Conservation (phyloP, 2,329 filamentous ascomycete species). For the Metarhizium brunneum region DNA sequence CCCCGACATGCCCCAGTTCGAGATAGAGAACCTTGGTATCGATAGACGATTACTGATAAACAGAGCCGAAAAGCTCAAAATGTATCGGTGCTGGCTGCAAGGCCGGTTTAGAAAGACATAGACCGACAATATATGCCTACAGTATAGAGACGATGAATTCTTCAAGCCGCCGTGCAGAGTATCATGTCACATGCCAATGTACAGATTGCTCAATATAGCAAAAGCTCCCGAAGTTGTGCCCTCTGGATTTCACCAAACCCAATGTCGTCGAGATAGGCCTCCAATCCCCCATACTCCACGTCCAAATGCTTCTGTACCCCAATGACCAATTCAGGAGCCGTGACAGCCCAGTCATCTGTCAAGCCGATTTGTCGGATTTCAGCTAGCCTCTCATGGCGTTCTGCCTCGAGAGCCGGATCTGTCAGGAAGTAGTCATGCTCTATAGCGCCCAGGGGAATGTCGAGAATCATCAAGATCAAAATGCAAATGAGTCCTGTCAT, state of each 20-base stretch:
- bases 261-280: slow-evolving; percentile 51
- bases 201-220: slow-evolving; percentile 28
- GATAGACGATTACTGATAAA: slow-evolving; percentile 90
- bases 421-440: slow-evolving; percentile 64
- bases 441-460: slow-evolving; percentile 49
- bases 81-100: slow-evolving; percentile 97
- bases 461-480: slow-evolving; percentile 56
- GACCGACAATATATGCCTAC: slow-evolving; percentile 16
- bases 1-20: slow-evolving; percentile 39
- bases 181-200: background rate
- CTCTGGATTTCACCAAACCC: slow-evolving; percentile 44
- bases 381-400: slow-evolving; percentile 52
- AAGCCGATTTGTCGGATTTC: slow-evolving; percentile 67
- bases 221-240: slow-evolving; percentile 26
- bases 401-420: slow-evolving; percentile 45
- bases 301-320: slow-evolving; percentile 49
- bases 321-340: slow-evolving; percentile 54
- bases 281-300: slow-evolving; percentile 54
- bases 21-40: slow-evolving; percentile 68
- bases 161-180: background rate
- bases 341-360: slow-evolving; percentile 61
- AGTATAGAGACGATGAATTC: background rate
- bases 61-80: slow-evolving; percentile 81
- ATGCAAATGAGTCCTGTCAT: slow-evolving; percentile 53
- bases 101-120: slow-evolving; percentile 67